Conservation (phyloP, 2,329 filamentous ascomycete genomes). For the Hymenoscyphus linearis region DNA sequence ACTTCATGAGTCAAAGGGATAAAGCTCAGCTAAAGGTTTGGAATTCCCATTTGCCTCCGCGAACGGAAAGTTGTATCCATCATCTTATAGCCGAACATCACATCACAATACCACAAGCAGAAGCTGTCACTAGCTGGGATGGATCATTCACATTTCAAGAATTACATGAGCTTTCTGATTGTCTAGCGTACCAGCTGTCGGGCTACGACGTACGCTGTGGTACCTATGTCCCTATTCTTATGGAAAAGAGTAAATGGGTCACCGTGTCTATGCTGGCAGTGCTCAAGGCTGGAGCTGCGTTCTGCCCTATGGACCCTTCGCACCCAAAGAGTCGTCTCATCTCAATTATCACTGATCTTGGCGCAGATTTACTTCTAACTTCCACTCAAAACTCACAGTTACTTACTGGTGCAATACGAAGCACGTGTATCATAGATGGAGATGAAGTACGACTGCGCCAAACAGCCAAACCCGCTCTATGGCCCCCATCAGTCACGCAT, state of each 20-base stretch:
- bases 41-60: too few species aligned
- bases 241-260: slow-evolving; percentile 27
- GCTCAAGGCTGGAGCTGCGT: slow-evolving; percentile 26
- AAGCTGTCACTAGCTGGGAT: slow-evolving; percentile 25
- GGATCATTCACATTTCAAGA: slow-evolving; percentile 21
- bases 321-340: slow-evolving; percentile 23
- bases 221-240: slow-evolving; percentile 22
- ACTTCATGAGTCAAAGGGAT: too few species aligned
- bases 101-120: background rate
- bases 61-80: too few species aligned
- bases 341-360: background rate
- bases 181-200: slow-evolving; percentile 16
- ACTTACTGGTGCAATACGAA: background rate
- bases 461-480: background rate
- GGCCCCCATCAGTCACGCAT: slow-evolving; percentile 17
- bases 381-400: background rate
- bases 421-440: background rate
- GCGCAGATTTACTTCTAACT: background rate
- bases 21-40: too few species aligned
- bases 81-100: background rate
- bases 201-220: slow-evolving; percentile 16
- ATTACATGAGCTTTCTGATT: slow-evolving; percentile 18
- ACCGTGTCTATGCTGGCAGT: slow-evolving; percentile 26
- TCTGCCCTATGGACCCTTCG: slow-evolving; percentile 28
- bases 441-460: too few species aligned